Evolutionary conservation across 371 early-diverging fungal genomes (phyloP).

Genomic region (Umbelopsis sp.): DNA sequence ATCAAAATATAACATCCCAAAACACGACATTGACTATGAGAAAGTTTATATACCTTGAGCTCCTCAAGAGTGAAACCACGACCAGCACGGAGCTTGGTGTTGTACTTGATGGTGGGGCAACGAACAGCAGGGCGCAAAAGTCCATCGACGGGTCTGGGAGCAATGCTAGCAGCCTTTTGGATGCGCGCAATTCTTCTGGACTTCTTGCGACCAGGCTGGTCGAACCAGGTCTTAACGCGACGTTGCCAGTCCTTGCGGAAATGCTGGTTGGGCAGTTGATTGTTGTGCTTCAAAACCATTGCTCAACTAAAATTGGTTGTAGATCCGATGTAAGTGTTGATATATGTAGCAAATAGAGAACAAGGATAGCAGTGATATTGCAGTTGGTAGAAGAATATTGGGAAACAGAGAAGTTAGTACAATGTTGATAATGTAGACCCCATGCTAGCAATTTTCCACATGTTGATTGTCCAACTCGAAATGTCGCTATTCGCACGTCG

Average conservation of each 20-base stretch:
- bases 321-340: slow-evolving; percentile 3
- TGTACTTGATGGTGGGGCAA: slow-evolving; percentile 98
- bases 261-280: slow-evolving; percentile 97
- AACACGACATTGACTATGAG: slow-evolving; percentile 19
- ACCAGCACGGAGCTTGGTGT: slow-evolving; percentile 98
- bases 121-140: slow-evolving; percentile 98
- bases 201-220: slow-evolving; percentile 98
- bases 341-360: neutral
- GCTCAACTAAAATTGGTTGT: slow-evolving; percentile 15
- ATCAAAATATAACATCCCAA: too few relatives aligned
- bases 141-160: slow-evolving; percentile 98
- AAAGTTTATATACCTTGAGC: slow-evolving; percentile 77
- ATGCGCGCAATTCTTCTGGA: slow-evolving; percentile 87
- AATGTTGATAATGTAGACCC: neutral
- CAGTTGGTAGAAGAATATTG: neutral
- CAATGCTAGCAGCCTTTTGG: slow-evolving; percentile 95
- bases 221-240: slow-evolving; percentile 99
- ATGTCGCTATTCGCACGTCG: neutral
- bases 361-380: neutral
- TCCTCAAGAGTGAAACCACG: slow-evolving; percentile 99
- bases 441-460: neutral
- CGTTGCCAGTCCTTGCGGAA: slow-evolving; percentile 99
- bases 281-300: slow-evolving; percentile 95
- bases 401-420: slow-evolving; percentile 1
- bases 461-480: slow-evolving; percentile 4